These are phyloP conservation scores for Pythium plurisporium DNA, from an alignment of 352 stramenopile species.

Conservation along the genomic window DNA sequence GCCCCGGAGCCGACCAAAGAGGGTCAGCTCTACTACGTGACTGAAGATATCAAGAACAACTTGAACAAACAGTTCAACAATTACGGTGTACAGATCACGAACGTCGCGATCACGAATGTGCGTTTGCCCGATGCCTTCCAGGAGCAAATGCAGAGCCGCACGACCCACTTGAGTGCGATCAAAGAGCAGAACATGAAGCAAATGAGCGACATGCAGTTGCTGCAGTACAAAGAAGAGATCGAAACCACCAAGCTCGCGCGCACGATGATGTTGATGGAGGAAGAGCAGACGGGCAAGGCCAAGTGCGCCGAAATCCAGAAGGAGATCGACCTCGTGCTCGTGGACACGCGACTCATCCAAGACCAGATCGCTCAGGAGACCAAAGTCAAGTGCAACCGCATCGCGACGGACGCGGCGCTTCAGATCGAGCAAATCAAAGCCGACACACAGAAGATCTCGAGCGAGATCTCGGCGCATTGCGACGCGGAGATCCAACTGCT, in stretches of 20 bases:
- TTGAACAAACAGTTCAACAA: conserved; percentile 68
- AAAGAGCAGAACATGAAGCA: conserved; percentile 80
- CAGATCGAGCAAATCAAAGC: conserved; percentile 24
- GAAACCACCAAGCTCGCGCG: conserved; percentile 48
- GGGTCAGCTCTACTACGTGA: conserved; percentile 42
- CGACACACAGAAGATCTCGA: conserved; percentile 27
- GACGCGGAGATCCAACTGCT: conserved; percentile 29
- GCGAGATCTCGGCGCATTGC: conserved; percentile 29
- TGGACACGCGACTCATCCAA: conserved; percentile 41
- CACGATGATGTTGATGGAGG: conserved; percentile 48
- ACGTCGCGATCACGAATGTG: conserved; percentile 67
- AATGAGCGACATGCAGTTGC: conserved; percentile 69
- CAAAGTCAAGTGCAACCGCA: conserved; percentile 19
- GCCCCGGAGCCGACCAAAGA: conserved; percentile 7
- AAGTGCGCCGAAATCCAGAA: conserved; percentile 57
- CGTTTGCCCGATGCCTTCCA: conserved; percentile 52
- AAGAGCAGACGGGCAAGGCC: conserved; percentile 52
- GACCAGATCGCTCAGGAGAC: conserved; percentile 54
- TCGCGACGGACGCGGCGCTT: conserved; percentile 25
- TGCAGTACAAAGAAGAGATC: conserved; percentile 56
- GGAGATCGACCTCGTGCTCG: conserved; percentile 45
- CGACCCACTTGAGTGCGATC: conserved; percentile 59
- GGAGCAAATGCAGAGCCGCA: conserved; percentile 63
- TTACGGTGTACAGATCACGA: conserved; percentile 67
- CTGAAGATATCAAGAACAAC: conserved; percentile 56